Evolutionary conservation across 1,284 basidiomycete species (phyloP).

Genomic region (Tilletia horrida): DNA sequence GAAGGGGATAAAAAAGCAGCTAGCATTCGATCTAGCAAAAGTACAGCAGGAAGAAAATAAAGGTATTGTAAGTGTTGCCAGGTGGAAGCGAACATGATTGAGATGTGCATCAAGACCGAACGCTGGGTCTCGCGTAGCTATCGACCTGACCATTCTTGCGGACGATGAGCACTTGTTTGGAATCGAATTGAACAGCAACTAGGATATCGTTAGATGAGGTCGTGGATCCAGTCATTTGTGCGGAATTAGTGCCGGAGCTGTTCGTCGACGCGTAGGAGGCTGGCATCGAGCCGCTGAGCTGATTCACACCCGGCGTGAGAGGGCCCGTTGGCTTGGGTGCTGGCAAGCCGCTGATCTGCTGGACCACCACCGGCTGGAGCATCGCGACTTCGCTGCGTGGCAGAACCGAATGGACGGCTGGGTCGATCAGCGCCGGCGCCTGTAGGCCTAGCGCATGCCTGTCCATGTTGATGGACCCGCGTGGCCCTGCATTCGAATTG

Average conservation of each 20-base stretch:
- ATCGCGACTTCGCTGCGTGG: slow-evolving; percentile 82
- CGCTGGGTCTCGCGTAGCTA: slow-evolving; percentile 27
- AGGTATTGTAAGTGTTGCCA: too few relatives aligned
- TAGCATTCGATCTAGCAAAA: too few relatives aligned
- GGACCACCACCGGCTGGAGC: slow-evolving; percentile 74
- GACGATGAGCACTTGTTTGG: slow-evolving; percentile 28
- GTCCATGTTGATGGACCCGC: not conserved
- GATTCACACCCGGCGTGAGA: not conserved
- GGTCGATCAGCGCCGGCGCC: slow-evolving; percentile 45
- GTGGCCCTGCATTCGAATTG: slow-evolving; percentile 23
- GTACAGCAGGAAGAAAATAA: too few relatives aligned
- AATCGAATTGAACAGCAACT: slow-evolving; percentile 24
- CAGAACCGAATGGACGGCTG: slow-evolving; percentile 77
- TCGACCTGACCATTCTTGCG: slow-evolving; percentile 34
- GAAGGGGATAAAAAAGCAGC: too few relatives aligned
- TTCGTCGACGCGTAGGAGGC: not conserved
- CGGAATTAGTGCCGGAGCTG: not conserved
- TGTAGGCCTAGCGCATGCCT: slow-evolving; percentile 4
- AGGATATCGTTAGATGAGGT: slow-evolving; percentile 31
- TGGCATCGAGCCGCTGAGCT: not conserved
- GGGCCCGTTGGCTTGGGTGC: not conserved
- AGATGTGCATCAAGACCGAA: not conserved
- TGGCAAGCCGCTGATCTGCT: not conserved
- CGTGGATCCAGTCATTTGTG: slow-evolving; percentile 17
- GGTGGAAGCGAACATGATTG: too few relatives aligned